Percentiles rank a stretch among this genome's conserved stretches.
Evolutionary conservation across 31 red algal genomes (phyloP).

Genomic region (Asparagopsis taxiformis): DNA sequence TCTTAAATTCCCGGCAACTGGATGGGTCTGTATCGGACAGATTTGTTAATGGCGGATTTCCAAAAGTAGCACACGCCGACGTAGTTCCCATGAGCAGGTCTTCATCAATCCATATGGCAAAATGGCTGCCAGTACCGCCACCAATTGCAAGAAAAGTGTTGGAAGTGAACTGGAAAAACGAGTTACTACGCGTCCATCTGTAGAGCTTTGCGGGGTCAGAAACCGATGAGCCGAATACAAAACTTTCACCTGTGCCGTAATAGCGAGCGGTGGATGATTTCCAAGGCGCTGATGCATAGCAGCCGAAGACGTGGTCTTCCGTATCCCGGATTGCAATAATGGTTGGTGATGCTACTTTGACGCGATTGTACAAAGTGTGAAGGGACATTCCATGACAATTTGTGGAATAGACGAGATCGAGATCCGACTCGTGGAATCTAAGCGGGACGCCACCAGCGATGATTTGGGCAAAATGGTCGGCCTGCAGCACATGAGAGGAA

Average conservation of each 20-base stretch:
- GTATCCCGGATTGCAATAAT: constrained; percentile 74
- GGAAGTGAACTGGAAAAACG: constrained; percentile 81
- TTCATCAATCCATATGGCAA: constrained; percentile 79
- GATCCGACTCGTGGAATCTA: constrained; percentile 49
- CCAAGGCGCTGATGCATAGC: constrained; percentile 83
- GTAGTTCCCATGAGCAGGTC: constrained; percentile 80
- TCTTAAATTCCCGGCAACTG: constrained; percentile 52
- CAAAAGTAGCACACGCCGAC: constrained; percentile 68
- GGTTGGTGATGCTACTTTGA: constrained; percentile 45
- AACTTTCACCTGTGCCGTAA: constrained; percentile 57
- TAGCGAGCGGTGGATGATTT: constrained; percentile 37
- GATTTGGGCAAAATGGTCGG: constrained; percentile 39
- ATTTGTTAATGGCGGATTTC: constrained; percentile 48
- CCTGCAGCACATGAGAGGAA: constrained; percentile 39
- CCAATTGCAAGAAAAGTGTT: constrained; percentile 75
- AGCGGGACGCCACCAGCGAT: constrained; percentile 31
- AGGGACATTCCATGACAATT: constrained; percentile 78
- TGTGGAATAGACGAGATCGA: constrained; percentile 80
- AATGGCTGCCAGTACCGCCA: constrained; percentile 78
- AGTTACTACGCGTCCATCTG: constrained; percentile 59
- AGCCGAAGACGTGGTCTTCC: constrained; percentile 68
- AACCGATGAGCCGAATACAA: constrained; percentile 43
- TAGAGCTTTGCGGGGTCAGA: constrained; percentile 11
- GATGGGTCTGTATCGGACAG: neutral
- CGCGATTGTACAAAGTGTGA: constrained; percentile 71